Percentiles rank a stretch among this genome's conserved stretches.
These are phyloP conservation scores for Viola odorata DNA, from an alignment of 345 rosid species.

Conservation along the genomic window DNA sequence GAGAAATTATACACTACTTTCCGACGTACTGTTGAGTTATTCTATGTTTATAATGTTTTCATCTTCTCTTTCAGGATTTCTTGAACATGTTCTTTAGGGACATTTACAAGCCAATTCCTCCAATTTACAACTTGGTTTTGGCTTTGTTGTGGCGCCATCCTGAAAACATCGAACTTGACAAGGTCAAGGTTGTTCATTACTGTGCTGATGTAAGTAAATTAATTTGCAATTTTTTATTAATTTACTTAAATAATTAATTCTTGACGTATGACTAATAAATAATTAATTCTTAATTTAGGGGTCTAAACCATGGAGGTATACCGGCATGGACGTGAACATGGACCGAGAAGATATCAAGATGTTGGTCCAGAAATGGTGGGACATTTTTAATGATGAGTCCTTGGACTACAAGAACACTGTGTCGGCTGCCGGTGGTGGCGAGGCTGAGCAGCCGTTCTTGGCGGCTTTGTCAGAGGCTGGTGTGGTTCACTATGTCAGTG, in stretches of 20 bases:
- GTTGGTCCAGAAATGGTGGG: slow-evolving; percentile 78
- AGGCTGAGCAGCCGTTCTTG: slow-evolving; percentile 23
- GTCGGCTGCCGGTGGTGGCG: not conserved
- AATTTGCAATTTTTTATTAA: not conserved
- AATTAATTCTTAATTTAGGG: slow-evolving; percentile 28
- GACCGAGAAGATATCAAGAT: slow-evolving; percentile 80
- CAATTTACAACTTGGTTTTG: slow-evolving; percentile 59
- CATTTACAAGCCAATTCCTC: slow-evolving; percentile 64
- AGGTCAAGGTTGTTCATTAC: slow-evolving; percentile 71
- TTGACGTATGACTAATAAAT: not conserved
- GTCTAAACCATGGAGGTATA: slow-evolving; percentile 91
- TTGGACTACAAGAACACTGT: slow-evolving; percentile 35
- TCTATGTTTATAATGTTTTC: not conserved
- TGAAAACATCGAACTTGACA: slow-evolving; percentile 58
- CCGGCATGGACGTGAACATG: slow-evolving; percentile 77
- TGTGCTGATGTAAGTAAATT: slow-evolving; percentile 75
- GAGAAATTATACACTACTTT: not conserved
- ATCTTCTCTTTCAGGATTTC: slow-evolving; percentile 47
- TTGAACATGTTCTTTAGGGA: slow-evolving; percentile 76
- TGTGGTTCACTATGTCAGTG: slow-evolving; percentile 39
- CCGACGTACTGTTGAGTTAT: not conserved
- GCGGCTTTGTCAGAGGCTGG: slow-evolving; percentile 57
- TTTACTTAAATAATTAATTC: not conserved
- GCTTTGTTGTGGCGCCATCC: slow-evolving; percentile 95
- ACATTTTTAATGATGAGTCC: slow-evolving; percentile 58